Base-by-base conservation (phyloP, 2,329 filamentous ascomycete genomes). In the Fusarium falciforme region DNA sequence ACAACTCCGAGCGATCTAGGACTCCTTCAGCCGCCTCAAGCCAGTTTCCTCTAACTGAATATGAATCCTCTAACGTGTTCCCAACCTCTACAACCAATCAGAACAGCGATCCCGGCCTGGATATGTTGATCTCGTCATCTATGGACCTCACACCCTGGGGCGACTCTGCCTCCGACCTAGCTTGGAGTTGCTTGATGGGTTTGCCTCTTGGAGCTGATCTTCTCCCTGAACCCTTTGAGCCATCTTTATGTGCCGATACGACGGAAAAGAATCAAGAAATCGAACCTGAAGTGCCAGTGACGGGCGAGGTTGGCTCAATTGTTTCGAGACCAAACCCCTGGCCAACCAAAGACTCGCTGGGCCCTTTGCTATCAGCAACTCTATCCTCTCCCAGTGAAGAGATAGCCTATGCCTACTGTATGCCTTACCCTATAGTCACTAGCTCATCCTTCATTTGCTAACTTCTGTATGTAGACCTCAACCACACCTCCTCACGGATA, bases 361-460 rank as follows among this genome's bases (percentile, higher is more conserved):
- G 22, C 14, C 35, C 55, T 27, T 16, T 58, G 7, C 35, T 58
- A 17, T 58, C 55, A 4, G 35, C 55, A 16, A n/a, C 55, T 29
- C 35, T 58, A 12, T 58, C 55, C n/a, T 38, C 55, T 1, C 25
- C 55, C 16, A 58, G 55, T n/a, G 61, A 64, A 36, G 54, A 68
- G 54, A 60, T 55, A 11, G 66, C 61, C 16, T 68, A 58, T 7
- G 57, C 66, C 5, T 64, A 64, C 22, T 67, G 65, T 64, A 40
- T 55, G 25, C 20, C 11, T 27, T 14, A 5, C 16, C 20, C 54
- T 25, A 27, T n/a, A n/a, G 8, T 11, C 17, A 6, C 11, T 17
- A 40, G 12, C 31, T 16, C 10, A 29, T 9, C 6, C 6, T 38
- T 25, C 9, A 38, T n/a, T n/a, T 11, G 22, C 55, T 58, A 4